Conservation (phyloP, 352 stramenopile species). For the Chrysophaeum taylorii region DNA sequence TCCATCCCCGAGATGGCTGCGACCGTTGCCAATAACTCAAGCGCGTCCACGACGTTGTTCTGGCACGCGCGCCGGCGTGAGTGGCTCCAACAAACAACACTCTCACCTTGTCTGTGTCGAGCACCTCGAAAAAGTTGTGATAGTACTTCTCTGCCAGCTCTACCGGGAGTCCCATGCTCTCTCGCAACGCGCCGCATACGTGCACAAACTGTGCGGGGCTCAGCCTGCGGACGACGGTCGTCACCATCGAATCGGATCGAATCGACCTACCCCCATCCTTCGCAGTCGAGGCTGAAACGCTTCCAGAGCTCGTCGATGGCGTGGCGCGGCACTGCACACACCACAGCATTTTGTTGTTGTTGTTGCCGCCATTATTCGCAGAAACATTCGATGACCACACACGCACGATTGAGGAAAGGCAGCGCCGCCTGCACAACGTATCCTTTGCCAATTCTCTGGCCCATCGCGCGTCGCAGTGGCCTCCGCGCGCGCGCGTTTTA, state of each 20-base stretch:
- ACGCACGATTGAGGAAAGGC: slow-evolving; percentile 27
- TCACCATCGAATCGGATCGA: slow-evolving; percentile 12
- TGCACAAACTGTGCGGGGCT: slow-evolving; percentile 22
- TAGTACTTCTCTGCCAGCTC: not conserved
- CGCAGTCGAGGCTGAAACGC: slow-evolving; percentile 28
- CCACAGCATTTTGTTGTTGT: not conserved
- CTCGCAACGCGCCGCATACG: not conserved
- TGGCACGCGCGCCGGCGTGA: too few species aligned
- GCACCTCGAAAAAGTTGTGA: slow-evolving; percentile 8
- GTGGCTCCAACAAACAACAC: too few species aligned
- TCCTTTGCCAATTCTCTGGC: slow-evolving; percentile 27
- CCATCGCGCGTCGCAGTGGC: slow-evolving; percentile 10
- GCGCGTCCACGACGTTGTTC: slow-evolving; percentile 32
- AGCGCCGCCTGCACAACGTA: slow-evolving; percentile 11
- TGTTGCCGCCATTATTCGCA: not conserved
- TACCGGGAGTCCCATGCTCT: not conserved
- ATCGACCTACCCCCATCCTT: slow-evolving; percentile 22
- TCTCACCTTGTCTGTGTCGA: slow-evolving; percentile 25
- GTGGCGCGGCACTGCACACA: not conserved
- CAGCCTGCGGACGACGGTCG: slow-evolving; percentile 17
- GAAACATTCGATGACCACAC: not conserved
- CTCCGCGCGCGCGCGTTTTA: too few species aligned
- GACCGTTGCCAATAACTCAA: slow-evolving; percentile 31
- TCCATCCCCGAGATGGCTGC: slow-evolving; percentile 56
- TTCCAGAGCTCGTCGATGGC: slow-evolving; percentile 27